Base-by-base conservation (phyloP, 768 basidiomycete species). In the Amanita subjunquillea region DNA sequence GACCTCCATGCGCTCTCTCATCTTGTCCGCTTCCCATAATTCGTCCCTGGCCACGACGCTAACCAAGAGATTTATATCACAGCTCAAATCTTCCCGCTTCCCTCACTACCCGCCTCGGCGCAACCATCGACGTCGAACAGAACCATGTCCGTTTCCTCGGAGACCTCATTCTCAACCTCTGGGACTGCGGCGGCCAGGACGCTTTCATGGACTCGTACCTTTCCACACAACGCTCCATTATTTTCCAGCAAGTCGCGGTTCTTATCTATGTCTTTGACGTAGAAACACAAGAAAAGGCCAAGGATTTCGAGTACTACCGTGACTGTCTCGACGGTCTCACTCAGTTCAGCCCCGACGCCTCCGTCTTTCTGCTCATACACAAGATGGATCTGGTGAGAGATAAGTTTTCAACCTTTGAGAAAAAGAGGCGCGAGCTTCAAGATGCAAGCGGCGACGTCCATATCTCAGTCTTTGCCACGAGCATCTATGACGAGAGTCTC, bases 121-220 rank as follows among this genome's bases (percentile, higher is more conserved):
- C 95, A 15, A 99, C 96, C 7, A 95, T 97, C 58, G 95, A 98
- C 65, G 93, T 98, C 55, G 95, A 97, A 65, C 91, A 94, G 65
- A 95, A 94, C 60, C 91, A 96, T 64, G 92, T 98, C 57, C 87
- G 93, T 40, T 98, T 99, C 67, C 82, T 99, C 12, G 94, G 93
- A 12, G 91, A 95, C 63, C 83, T 98, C 60, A 87, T 92, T 56
- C 82, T 99, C 66, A 95, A 95, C 64, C 76, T 97, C 4, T 97
- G 95, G 95, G 96, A 99, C 69, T 97, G 96, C 59, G 96, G 95
- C 40, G 96, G 96, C 6, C 96, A 99, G 68, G 92, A 96, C 65
- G 82, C 92, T 12, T 98, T 96, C 74, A 93, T 98, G 84, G 94
- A 97, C 67, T 87, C 88, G 27, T 98, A 97, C 69, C 85, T 99